Base-by-base conservation (phyloP, 1,284 basidiomycete genomes). In the Puccinia polysora region DNA sequence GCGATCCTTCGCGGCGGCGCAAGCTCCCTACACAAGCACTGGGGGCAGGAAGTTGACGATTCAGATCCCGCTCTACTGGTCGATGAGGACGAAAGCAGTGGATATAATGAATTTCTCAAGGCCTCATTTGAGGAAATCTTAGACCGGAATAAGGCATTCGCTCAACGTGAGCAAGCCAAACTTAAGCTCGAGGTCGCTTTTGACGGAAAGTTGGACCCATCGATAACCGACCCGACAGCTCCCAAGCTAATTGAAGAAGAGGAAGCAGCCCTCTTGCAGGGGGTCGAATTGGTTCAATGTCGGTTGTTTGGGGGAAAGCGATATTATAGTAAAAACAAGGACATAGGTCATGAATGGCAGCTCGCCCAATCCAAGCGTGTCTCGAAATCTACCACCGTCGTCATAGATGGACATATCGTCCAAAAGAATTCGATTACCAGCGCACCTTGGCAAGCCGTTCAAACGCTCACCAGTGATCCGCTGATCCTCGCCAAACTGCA, bases 231-330 rank as follows among this genome's bases (percentile, higher is more conserved):
- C 20, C 76, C 76, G 47, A 77, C 80, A 52, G 45, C 74, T 1
- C 45, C 73, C 32, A 28, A 38, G 36, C 74, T 76, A 43, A 83
- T 83, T 5, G 84, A 85, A 74, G 85, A 84, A 72, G 85, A 86
- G 74, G 85, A 87, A 77, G 76, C 76, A n/a, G 76, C 74, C 73
- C 76, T 87, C 25, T 78, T 87, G 28, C 82, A 81, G 25, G 85
- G 86, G 2, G 80, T 85, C 15, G 85, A 84, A 5, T 83, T 83
- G 71, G 86, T 87, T 4, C 82, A 84, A 71, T 83, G 84, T 67
- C 81, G 85, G 36, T 76, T 86, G 25, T 87, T 86, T 72, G 86
- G 87, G 74, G 86, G 86, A 3, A 81, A 81, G 75, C 50, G 85
- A 53, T 76, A 86, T 45, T 71, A 80, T 43, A 81, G 80, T 28